These are phyloP conservation scores for Crucihimalaya himalaica DNA, from an alignment of 345 rosid species.

Conservation along the genomic window DNA sequence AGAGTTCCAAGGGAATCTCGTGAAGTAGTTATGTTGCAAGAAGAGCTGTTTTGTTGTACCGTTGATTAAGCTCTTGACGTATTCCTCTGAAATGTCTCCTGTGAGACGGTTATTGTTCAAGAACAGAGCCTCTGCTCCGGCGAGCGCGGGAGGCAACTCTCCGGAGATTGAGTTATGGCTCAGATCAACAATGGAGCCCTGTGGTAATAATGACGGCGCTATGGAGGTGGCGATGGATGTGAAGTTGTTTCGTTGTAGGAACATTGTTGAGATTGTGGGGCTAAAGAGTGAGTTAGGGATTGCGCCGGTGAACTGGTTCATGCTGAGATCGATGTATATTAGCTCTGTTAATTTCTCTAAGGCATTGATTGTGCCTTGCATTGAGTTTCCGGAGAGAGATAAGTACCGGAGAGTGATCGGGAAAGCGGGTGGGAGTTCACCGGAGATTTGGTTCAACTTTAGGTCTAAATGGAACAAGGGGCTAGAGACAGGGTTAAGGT, in stretches of 20 bases:
- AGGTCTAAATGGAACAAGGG: slow-evolving; percentile 72
- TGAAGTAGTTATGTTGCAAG: slow-evolving; percentile 74
- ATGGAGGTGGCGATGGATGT: slow-evolving; percentile 36
- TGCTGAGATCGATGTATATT: slow-evolving; percentile 73
- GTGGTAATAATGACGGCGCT: neutral
- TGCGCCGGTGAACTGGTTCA: slow-evolving; percentile 73
- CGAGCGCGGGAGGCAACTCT: slow-evolving; percentile 48
- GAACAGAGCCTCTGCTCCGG: slow-evolving; percentile 66
- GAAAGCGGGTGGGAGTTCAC: slow-evolving; percentile 52
- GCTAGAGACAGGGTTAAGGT: slow-evolving; percentile 42
- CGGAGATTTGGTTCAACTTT: slow-evolving; percentile 54
- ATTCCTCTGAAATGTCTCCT: slow-evolving; percentile 66
- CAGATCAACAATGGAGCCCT: slow-evolving; percentile 68
- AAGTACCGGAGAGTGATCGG: slow-evolving; percentile 75
- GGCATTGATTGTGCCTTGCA: slow-evolving; percentile 69
- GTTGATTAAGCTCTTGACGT: slow-evolving; percentile 46
- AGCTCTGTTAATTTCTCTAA: slow-evolving; percentile 52
- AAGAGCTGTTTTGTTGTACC: slow-evolving; percentile 63
- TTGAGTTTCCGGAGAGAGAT: slow-evolving; percentile 54
- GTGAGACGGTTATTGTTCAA: slow-evolving; percentile 68
- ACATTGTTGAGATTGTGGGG: slow-evolving; percentile 54
- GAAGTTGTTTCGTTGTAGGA: slow-evolving; percentile 86
- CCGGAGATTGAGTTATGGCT: slow-evolving; percentile 77
- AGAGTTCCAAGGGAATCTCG: slow-evolving; percentile 53
- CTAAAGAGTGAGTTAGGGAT: slow-evolving; percentile 61